Percentiles rank a stretch among this genome's conserved stretches.
Evolutionary conservation across 805 yeast genomes (phyloP).

Genomic region (Helenozyma baotianmanensis): DNA sequence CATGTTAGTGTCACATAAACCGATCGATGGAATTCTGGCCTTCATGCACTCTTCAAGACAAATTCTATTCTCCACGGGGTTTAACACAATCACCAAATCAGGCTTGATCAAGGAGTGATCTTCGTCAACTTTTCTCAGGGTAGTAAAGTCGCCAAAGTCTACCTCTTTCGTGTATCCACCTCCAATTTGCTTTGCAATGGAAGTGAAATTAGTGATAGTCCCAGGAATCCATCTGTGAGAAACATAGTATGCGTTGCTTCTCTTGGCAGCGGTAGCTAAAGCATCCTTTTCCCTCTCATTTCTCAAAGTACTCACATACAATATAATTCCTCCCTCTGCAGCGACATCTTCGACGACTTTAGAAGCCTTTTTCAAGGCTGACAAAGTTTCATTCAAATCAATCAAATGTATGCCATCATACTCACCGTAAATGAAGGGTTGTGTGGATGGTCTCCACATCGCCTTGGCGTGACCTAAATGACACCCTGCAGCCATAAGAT

Average conservation of each 20-base stretch:
- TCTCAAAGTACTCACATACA: constrained; percentile 79
- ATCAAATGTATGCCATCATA: constrained; percentile 90
- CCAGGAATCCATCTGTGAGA: constrained; percentile 92
- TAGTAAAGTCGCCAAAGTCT: constrained; percentile 65
- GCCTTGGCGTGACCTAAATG: constrained; percentile 90
- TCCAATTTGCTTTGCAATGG: constrained; percentile 52
- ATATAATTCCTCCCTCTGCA: constrained; percentile 75
- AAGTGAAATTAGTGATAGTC: constrained; percentile 79
- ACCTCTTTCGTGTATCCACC: constrained; percentile 49
- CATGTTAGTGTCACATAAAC: constrained; percentile 88
- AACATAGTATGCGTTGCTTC: constrained; percentile 77
- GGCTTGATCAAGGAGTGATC: constrained; percentile 66
- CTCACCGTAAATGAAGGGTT: constrained; percentile 82
- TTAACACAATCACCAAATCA: constrained; percentile 79
- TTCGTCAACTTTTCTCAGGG: constrained; percentile 53
- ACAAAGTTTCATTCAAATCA: constrained; percentile 79
- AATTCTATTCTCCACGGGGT: constrained; percentile 81
- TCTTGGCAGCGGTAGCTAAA: constrained; percentile 72
- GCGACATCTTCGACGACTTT: constrained; percentile 80
- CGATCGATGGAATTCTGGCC: constrained; percentile 86
- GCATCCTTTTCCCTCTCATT: constrained; percentile 64
- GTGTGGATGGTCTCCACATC: constrained; percentile 73
- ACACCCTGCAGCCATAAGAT: constrained; percentile 85
- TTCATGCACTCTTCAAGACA: constrained; percentile 78
- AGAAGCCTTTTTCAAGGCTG: constrained; percentile 75